phyloP scores from a whole-genome alignment of 441 rosid genomes.

The Hura crepitans region DNA sequence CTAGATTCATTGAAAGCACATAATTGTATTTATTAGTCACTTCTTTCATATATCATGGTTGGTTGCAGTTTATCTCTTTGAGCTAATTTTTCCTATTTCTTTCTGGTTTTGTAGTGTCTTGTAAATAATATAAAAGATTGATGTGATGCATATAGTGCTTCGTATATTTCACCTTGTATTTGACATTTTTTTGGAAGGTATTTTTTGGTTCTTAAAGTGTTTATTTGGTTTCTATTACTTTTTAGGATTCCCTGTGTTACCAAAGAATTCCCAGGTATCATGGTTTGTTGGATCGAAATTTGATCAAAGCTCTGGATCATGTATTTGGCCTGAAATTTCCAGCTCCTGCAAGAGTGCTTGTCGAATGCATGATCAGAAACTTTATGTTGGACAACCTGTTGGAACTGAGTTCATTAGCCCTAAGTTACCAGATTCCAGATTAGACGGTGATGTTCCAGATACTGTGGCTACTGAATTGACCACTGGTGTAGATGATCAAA shows the following conservation, averaged over 20 bases:
- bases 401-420: slow-evolving; percentile 30
- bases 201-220: not conserved
- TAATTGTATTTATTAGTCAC: no score
- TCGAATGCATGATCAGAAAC: slow-evolving; percentile 28
- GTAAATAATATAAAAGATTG: not conserved
- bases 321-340: slow-evolving; percentile 33
- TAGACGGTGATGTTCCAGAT: slow-evolving; percentile 28
- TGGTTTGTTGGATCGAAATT: slow-evolving; percentile 31
- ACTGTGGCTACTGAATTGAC: slow-evolving; percentile 22
- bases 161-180: not conserved
- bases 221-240: slow-evolving; percentile 14
- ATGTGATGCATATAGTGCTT: not conserved
- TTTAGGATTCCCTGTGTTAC: slow-evolving; percentile 35
- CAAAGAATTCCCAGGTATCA: slow-evolving; percentile 24
- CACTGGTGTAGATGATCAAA: slow-evolving; percentile 21
- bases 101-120: not conserved
- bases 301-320: slow-evolving; percentile 26
- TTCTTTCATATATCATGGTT: no score
- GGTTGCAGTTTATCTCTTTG: no score
- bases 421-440: slow-evolving; percentile 31
- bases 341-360: slow-evolving; percentile 24
- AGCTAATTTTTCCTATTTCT: no score
- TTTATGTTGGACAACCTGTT: slow-evolving; percentile 26
- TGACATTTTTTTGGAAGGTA: not conserved
- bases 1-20: no score